Conservation (phyloP, 768 basidiomycete species). For the Pulveroboletus sp. region DNA sequence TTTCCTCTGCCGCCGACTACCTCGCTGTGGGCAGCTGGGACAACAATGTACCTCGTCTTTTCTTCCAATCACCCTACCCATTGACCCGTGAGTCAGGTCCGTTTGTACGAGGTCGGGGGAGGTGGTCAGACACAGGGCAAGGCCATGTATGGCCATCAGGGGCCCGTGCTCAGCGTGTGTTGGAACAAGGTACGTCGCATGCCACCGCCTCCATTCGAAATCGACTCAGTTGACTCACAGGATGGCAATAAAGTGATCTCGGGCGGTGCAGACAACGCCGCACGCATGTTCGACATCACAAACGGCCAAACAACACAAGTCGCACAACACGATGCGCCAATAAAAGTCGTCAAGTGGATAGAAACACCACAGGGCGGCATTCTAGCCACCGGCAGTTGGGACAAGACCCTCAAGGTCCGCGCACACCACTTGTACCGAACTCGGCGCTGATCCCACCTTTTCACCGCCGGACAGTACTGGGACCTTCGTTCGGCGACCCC, state of each 20-base stretch:
- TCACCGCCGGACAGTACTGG: conserved; percentile 69
- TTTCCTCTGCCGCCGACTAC: conserved; percentile 82
- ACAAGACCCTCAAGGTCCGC: conserved; percentile 88
- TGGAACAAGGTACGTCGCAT: conserved; percentile 73
- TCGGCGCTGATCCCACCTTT: neutral
- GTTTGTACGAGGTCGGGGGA: conserved; percentile 85
- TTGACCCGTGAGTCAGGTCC: conserved; percentile 51
- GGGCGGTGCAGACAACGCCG: conserved; percentile 92
- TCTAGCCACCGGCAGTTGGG: conserved; percentile 94
- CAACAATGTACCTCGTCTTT: conserved; percentile 57
- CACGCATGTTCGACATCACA: conserved; percentile 85
- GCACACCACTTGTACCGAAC: neutral
- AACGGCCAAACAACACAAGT: conserved; percentile 81
- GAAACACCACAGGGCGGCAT: conserved; percentile 72
- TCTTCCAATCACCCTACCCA: neutral
- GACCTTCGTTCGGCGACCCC: conserved; percentile 76
- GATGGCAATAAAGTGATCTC: conserved; percentile 90
- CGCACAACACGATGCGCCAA: conserved; percentile 86
- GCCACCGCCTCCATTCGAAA: conserved; percentile 1
- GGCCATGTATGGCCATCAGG: conserved; percentile 88
- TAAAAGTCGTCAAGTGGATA: conserved; percentile 78
- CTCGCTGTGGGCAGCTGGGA: conserved; percentile 94
- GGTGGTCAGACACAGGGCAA: conserved; percentile 81
- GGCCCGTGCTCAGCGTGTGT: conserved; percentile 79
- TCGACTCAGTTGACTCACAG: conserved; percentile 35